Conservation (phyloP, 2,329 filamentous ascomycete genomes). For the Knufia petricola region DNA sequence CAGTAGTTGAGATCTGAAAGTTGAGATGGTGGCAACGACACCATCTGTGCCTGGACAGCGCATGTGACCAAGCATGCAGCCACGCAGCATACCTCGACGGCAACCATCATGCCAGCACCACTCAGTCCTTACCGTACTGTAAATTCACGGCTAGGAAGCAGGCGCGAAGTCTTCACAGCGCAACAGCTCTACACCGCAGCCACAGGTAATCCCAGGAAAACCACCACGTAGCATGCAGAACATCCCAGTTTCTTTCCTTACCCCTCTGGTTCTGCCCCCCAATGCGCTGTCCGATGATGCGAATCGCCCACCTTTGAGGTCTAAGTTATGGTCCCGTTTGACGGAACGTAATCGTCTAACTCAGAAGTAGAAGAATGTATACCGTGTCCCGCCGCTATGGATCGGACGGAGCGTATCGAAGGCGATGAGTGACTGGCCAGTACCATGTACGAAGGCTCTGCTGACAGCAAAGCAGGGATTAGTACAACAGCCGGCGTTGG, state of each 20-base stretch:
- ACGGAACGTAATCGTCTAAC: constrained; percentile 44
- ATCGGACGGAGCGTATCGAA: constrained; percentile 28
- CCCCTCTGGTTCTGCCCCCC: constrained; percentile 48
- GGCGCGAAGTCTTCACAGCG: background rate
- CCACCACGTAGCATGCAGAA: background rate
- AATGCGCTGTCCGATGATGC: constrained; percentile 51
- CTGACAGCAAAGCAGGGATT: background rate
- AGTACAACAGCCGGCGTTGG: constrained; percentile 15
- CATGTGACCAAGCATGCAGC: no score
- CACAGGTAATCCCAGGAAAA: constrained; percentile 7
- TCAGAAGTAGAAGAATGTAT: constrained; percentile 39
- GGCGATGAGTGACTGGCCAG: constrained; percentile 38
- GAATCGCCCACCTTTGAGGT: constrained; percentile 42
- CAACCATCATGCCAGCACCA: background rate
- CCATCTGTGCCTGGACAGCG: no score
- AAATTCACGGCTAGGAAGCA: background rate
- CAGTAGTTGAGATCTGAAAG: no score
- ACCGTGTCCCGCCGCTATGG: constrained; percentile 42
- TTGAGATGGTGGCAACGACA: no score
- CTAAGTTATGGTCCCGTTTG: constrained; percentile 42
- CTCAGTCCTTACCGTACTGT: background rate
- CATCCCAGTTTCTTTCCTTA: constrained; percentile 40
- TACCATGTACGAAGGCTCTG: constrained; percentile 17
- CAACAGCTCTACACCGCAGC: constrained; percentile 6
- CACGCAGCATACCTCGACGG: background rate